Evolutionary conservation across 108 stramenopile species (phyloP).

Genomic region (Poteriospumella lacustris): DNA sequence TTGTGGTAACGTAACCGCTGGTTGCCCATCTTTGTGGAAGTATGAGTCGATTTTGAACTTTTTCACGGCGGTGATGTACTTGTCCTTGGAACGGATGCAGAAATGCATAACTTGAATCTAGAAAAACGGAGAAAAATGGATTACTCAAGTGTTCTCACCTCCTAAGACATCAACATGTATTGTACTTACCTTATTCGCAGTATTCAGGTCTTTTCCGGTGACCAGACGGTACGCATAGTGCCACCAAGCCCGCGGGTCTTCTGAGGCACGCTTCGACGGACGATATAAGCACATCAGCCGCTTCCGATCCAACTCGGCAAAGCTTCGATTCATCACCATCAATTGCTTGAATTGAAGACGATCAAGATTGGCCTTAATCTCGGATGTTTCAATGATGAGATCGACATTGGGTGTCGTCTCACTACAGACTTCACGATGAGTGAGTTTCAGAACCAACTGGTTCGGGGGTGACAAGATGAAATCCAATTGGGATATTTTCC

Average conservation of each 20-base stretch:
- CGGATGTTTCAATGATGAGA: not conserved
- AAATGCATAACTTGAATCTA: not conserved
- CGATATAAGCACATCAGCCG: not conserved
- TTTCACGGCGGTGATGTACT: not conserved
- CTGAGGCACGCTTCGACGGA: not conserved
- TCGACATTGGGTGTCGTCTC: slow-evolving; percentile 16
- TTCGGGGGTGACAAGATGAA: slow-evolving; percentile 12
- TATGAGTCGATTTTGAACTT: not conserved
- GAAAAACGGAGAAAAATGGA: not conserved
- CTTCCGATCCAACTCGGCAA: slow-evolving; percentile 17
- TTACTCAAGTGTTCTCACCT: not conserved
- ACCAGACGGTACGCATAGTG: not conserved
- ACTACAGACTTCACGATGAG: not conserved
- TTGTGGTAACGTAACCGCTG: not conserved
- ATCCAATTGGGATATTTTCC: too few relatives aligned
- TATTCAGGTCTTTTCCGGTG: not conserved
- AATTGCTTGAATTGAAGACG: slow-evolving; percentile 1
- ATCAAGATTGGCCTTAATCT: not conserved
- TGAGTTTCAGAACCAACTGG: slow-evolving; percentile 4
- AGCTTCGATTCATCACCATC: not conserved
- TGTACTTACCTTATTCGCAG: not conserved
- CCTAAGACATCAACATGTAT: not conserved
- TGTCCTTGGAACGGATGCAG: not conserved
- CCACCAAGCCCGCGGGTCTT: slow-evolving; percentile 22
- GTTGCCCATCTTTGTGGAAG: too few relatives aligned